phyloP scores from a whole-genome alignment of 352 stramenopile species.

The Globisporangium barbulae region DNA sequence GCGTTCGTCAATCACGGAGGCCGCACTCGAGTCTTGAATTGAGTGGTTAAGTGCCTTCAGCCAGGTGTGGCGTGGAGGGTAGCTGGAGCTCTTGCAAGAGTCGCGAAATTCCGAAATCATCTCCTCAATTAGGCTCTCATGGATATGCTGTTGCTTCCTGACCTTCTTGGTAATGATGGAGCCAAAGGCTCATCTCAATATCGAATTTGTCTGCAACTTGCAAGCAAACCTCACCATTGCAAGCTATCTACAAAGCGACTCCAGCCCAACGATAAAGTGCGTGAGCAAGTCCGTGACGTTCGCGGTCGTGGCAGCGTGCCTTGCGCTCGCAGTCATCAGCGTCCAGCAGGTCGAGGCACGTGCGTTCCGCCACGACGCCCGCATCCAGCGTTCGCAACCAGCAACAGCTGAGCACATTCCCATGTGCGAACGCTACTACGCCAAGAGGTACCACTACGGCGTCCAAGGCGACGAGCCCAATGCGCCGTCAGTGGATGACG shows the following conservation, averaged over 20 bases:
- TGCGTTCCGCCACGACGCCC: not conserved
- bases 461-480: not conserved
- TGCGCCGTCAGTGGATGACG: no score
- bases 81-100: no score
- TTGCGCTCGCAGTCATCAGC: not conserved
- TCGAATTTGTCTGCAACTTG: not conserved
- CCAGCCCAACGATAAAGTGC: not conserved
- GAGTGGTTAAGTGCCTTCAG: no score
- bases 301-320: not conserved
- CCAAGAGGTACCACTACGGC: constrained; percentile 6
- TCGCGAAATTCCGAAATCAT: no score
- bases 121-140: no score
- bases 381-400: no score
- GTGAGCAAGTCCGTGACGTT: not conserved
- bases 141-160: no score
- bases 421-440: constrained; percentile 4
- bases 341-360: not conserved
- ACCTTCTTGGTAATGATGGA: not conserved
- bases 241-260: no score
- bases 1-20: no score
- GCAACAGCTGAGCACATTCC: not conserved
- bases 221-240: no score
- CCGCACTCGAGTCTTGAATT: no score
- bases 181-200: not conserved
- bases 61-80: no score